phyloP scores from a whole-genome alignment of 1,139 yeast genomes.

The Ogataea hybrid region DNA sequence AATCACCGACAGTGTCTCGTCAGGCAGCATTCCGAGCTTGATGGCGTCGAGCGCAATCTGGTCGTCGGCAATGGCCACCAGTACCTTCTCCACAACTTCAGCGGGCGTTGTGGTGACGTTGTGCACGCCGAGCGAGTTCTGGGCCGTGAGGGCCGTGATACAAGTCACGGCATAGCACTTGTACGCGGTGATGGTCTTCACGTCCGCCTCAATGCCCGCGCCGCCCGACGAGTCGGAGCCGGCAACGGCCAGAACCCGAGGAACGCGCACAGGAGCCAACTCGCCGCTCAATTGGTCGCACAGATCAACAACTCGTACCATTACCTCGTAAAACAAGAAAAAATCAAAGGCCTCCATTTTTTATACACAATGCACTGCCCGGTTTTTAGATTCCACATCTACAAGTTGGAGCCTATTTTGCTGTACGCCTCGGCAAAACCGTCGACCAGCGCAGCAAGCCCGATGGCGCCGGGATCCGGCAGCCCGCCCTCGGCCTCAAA shows the following conservation, averaged over 20 bases:
- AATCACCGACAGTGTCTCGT: constrained; percentile 23
- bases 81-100: constrained; percentile 41
- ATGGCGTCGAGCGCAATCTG: constrained; percentile 60
- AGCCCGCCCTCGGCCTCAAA: constrained; percentile 53
- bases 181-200: constrained; percentile 79
- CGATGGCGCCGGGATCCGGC: constrained; percentile 95
- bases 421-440: constrained; percentile 41
- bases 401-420: constrained; percentile 19
- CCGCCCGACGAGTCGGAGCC: constrained; percentile 94
- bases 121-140: constrained; percentile 64
- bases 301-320: constrained; percentile 11
- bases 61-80: constrained; percentile 61
- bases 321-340: not conserved
- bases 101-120: constrained; percentile 46
- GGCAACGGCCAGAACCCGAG: constrained; percentile 59
- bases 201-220: constrained; percentile 92
- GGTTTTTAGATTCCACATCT: constrained; percentile 1
- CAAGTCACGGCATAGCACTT: constrained; percentile 80
- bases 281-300: constrained; percentile 4
- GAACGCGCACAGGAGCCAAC: constrained; percentile 10
- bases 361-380: constrained; percentile 1
- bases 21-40: constrained; percentile 81
- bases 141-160: constrained; percentile 81
- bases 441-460: constrained; percentile 63
- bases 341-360: not conserved